Base-by-base conservation (phyloP, 495 filamentous ascomycete genomes). In the Trichoderma gamsii region DNA sequence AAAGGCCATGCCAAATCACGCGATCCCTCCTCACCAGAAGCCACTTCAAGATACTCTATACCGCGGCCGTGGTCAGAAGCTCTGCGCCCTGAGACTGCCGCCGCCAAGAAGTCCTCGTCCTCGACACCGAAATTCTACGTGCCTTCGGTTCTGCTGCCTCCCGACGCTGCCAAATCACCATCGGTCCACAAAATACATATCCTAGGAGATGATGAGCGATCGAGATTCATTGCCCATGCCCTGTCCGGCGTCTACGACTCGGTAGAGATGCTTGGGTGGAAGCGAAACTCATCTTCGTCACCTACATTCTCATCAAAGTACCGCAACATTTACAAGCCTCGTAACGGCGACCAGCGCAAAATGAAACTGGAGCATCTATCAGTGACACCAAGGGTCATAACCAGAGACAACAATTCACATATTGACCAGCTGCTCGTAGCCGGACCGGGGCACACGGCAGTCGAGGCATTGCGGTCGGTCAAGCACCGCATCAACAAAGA, bases 371-470 rank as follows among this genome's bases (percentile, higher is more conserved):
- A 76, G 66, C 68, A 73, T 23, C 66, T 69, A 5, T 70, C 71
- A 7, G 76, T 74, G 4, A 63, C 41, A 2, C 63, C 67, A 3
- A 75, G 77, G 29, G 69, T 71, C 7, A 72, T 77, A 16, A 67
- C 67, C 1, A 75, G 76, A 11, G 83, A 79, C 63, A 79, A 83
- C 61, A 72, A 79, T 18, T 84, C 85, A 65, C 61, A 77, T 9
- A 77, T 99, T 67, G 79, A 89, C 59, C 89, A 92, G 73, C 82
- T 98, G 43, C 86, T 99, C 65, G 80, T 98, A 29, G 87, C 89
- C 3, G 82, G 84, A 13, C 86, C 91, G 70, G 80, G 87, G 0
- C 76, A 82, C 7, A 71, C 81, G 15, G 87, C 86, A 0, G 70
- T 87, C 12, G 70, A 78, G 3, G 87, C 88, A 3, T 72, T 98